Base-by-base conservation (phyloP, 345 rosid species). In the Erysimum cheiranthoides region DNA sequence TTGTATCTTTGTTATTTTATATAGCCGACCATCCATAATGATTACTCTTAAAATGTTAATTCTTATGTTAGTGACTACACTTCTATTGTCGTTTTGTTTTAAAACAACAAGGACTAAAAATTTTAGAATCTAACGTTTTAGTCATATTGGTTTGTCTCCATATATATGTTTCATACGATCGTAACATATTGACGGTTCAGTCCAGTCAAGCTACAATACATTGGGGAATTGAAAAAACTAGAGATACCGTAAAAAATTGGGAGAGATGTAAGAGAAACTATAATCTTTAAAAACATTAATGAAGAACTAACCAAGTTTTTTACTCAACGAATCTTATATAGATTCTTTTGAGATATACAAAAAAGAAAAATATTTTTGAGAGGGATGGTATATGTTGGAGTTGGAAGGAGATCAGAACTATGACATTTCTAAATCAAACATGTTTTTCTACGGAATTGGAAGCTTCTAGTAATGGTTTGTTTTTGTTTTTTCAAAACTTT, bases 1-100 rank as follows among this genome's bases (percentile, higher is more conserved):
- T 57, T 62, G 52, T 62, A 35, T n/a, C 10, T 75, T 69, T 52
- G 16, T 43, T 53, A 45, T 70, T 70, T 76, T 54, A 62, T 62
- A 54, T 36, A 63, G 71, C 80, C 80, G 75, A 77, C 80, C 75
- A 63, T 63, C 75, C 70, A 76, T 70, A 42, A 69, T 68, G 54
- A 67, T 61, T 60, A 53, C 40, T 61, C 70, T 62, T 61, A 40
- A 76, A 70, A 53, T 70, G 80, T 42, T 62, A 70, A 61, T 68
- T 52, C 25, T 70, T 46, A 54, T 25, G 40, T 70, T 54, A 70
- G 60, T 77, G 75, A 70, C 66, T 60, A 46, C 64, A 76, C 64
- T 61, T 30, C 56, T 43, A 1, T 76, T 68, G 74, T 54, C 45
- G 58, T 68, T 53, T 61, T 49, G 14, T 49, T 50, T 27, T 28